Base-by-base conservation (phyloP, 495 filamentous ascomycete genomes). In the Sabuloglossum arenarium region DNA sequence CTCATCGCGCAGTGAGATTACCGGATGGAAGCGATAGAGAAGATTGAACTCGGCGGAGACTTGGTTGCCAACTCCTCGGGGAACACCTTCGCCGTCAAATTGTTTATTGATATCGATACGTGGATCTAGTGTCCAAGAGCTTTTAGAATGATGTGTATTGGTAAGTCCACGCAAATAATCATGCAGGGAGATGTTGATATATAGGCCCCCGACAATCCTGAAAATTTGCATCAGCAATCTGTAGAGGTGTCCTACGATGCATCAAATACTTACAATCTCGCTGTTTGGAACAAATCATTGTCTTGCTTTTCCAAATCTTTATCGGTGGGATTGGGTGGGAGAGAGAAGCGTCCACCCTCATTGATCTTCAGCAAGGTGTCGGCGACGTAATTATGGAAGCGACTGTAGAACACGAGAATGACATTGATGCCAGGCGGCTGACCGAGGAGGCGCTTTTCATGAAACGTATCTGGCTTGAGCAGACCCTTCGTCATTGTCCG, bases 401-500 rank as follows among this genome's bases (percentile, higher is more conserved):
- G 64, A 34, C 60, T 68, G 54, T 65, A 72, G 65, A 69, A 30
- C 3, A 57, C 32, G 3, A 56, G 59, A 52, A 79, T 58, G 0
- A 66, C 67, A 27, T 82, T 77, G 34, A 91, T 86, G 16, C 88
- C 88, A 0, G 88, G 86, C 0, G 88, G 88, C 56, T 88, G 85
- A 16, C 80, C 84, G 8, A 89, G 62, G 10, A 90, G 65, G n/a
- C 88, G 75, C 64, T 81, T 84, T 61, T 87, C 80, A 5, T 84
- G 78, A 56, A 87, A 95, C 56, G 73, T 76, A 62, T 95, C 88
- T 1, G 85, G 77, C 70, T 94, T 94, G 53, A 95, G 70, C 65
- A 77, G 86, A 53, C 88, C 88, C 59, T 88, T 81, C 63, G 82
- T 78, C 67, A 87, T 85, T 0, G 85, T 86, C 49, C 88, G 74